Base-by-base conservation (phyloP, 495 filamentous ascomycete species). In the Penicillium paradoxum region DNA sequence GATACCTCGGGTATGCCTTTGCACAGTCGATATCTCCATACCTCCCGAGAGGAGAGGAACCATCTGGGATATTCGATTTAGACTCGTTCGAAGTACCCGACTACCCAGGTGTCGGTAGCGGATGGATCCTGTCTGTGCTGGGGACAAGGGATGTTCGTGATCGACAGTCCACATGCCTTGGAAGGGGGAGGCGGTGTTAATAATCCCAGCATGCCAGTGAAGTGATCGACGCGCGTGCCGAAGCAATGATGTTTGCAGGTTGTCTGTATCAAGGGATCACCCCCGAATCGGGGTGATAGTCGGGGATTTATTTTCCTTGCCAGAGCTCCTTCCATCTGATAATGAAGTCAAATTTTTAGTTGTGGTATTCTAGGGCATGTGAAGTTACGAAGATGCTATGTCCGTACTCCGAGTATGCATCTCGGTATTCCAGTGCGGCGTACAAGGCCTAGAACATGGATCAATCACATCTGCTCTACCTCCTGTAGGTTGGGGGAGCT, bases 131-230 rank as follows among this genome's bases (percentile, higher is more conserved):
- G 27, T 32, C 34, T 24, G 29, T 34, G 47, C 30, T 11, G 7
- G 15, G 22, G 44, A 40, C 53, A 51, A 54, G 43, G 51, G 54
- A 57, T 56, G 36, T 27, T 34, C 43, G 30, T 39, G 47, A 58
- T 53, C 55, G 50, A 44, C 55, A 37, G 3, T n/a, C 36, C 29
- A 7, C 34, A 53, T 49, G 37, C 45, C 53, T 53, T 51, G 53
- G 64, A 64, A 72, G 61, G 66, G 68, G 69, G 68, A 65, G 68
- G 69, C 65, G 57, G 60, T 67, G 65, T 68, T 67, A 40, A 45
- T 55, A 52, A 52, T 57, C 56, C 57, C 43, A 45, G 57, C 65
- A 70, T 72, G 49, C 69, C 69, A 65, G 44, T 61, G 46, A 27
- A 63, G 47, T 36, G 57, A 64, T 60, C 60, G 57, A 58, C 60